A percentile compares a stretch with the other conserved stretches of the same genome.
These are phyloP conservation scores for Ambrosiella beaveri DNA, from an alignment of 2,329 filamentous ascomycete genomes.

Conservation along the genomic window DNA sequence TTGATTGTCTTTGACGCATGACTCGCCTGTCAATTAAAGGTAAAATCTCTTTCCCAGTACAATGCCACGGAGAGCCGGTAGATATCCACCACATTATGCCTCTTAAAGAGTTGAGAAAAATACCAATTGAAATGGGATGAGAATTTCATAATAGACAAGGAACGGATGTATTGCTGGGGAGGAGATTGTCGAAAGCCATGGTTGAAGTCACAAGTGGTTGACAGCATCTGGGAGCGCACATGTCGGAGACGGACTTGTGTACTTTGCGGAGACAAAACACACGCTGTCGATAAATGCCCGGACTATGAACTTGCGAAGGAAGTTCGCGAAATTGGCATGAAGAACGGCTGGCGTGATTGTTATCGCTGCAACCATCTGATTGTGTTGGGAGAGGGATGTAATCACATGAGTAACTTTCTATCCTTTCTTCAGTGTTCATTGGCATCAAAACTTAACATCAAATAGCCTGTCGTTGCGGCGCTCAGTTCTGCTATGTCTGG, in stretches of 20 bases:
- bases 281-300: constrained; percentile 17
- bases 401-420: constrained; percentile 36
- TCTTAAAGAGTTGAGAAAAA: too few species aligned
- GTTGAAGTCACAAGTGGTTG: background rate
- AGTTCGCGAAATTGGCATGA: constrained; percentile 19
- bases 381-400: constrained; percentile 32
- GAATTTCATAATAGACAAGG: constrained; percentile 1
- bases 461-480: background rate
- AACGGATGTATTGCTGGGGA: constrained; percentile 34
- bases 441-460: background rate
- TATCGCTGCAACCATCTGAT: constrained; percentile 28
- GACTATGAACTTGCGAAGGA: background rate
- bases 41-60: too few species aligned
- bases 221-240: constrained; percentile 15
- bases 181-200: constrained; percentile 19
- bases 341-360: constrained; percentile 36
- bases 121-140: too few species aligned
- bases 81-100: too few species aligned
- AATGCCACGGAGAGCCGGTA: too few species aligned
- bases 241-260: constrained; percentile 31
- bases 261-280: constrained; percentile 30
- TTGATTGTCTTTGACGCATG: too few species aligned
- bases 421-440: background rate
- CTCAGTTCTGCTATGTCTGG: background rate
- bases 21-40: too few species aligned